Base-by-base conservation (phyloP, 257 asterid species). In the Fraxinus excelsior region DNA sequence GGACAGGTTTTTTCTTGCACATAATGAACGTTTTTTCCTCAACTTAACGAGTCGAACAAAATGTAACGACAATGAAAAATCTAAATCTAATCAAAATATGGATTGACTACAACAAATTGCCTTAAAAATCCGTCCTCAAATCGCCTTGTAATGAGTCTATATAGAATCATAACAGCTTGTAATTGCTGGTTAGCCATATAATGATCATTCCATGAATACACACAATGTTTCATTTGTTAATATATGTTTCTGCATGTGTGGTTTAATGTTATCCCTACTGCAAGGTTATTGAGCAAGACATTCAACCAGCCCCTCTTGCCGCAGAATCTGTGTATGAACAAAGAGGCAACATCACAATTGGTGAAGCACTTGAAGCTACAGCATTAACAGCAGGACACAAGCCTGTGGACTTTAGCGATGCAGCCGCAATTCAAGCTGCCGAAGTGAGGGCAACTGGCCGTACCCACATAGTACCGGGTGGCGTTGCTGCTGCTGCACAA, bases 391-490 rank as follows among this genome's bases (percentile, higher is more conserved):
- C 99, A 25, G 98, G 99, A 13, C 85, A 91, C 77, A 81, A 86
- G 81, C 88, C 99, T 0, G 99, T 95, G 14, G 98, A 91, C 86
- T 95, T 88, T 73, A 91, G 97, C 67, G 99, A 95, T 8, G 99
- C 99, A 0, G 99, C 99, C 0, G 99, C 99, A 0, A 95, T 95
- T 40, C 99, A 95, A 78, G 99, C 99, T 0, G 99, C 99, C 0
- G 98, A 95, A 87, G 99, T 95, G 29, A 87, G 99, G 81, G 99
- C 99, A 8, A 95, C 98, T 0, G 96, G 99, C 4, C 96, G 98
- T 12, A 93, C 97, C 13, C 90, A 87, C 76, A 95, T 95, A 4
- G 85, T 93, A 10, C 99, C 99, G 0, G 99, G 98, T 31, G 99
- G 99, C 2, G 97, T 95, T 58, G 99, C 98, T 5, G 99, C 99